Conservation (phyloP, 345 rosid species). For the Lenwebbia sp. region DNA sequence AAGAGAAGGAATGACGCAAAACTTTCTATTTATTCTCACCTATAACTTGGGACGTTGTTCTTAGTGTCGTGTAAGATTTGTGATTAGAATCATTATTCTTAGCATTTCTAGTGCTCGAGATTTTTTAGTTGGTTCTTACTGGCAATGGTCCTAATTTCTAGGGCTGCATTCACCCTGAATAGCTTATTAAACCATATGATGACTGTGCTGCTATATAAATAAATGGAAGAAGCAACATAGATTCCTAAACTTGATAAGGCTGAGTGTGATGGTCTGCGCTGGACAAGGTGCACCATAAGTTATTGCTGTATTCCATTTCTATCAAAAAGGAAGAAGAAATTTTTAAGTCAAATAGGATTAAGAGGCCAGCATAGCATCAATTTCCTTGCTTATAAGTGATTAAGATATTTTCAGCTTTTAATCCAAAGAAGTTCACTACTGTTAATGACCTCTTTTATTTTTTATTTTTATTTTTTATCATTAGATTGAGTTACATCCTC, state of each 20-base stretch:
- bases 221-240: not conserved
- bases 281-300: not conserved
- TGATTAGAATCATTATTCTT: not conserved
- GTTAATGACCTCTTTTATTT: not conserved
- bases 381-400: not conserved
- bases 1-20: not conserved
- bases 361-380: not conserved
- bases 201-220: not conserved
- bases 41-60: not conserved
- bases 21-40: not conserved
- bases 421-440: not conserved
- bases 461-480: not conserved
- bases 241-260: not conserved
- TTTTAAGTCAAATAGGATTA: not conserved
- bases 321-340: not conserved
- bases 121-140: not conserved
- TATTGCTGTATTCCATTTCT: not conserved
- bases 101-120: not conserved
- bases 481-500: constrained; percentile 41
- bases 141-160: not conserved
- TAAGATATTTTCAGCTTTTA: not conserved
- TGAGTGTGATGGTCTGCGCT: not conserved
- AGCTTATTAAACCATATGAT: not conserved
- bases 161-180: not conserved
- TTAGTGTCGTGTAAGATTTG: not conserved